Evolutionary conservation across 108 stramenopile species (phyloP), one percentile per base, ranked within the genome.

Genomic region (Cylindrotheca closterium): DNA sequence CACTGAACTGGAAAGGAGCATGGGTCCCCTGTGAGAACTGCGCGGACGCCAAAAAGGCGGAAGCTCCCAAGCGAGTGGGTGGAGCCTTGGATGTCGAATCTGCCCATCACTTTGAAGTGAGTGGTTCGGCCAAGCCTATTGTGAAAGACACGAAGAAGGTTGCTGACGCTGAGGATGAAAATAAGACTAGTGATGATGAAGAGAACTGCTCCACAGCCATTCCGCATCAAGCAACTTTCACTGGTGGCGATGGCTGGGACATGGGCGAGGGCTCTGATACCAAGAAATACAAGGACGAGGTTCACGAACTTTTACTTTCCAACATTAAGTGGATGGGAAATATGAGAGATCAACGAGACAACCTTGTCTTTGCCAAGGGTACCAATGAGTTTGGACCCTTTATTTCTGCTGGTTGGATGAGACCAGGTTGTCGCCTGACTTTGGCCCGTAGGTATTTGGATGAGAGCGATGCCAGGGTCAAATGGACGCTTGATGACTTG

Each of bases 361-460:
- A 71, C 46, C 47, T 83, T 4, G 63, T 80, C 19, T 78, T 81
- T 48, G 85, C 82, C 42, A 52, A 66, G 24, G 85, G 85, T 0
- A 60, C 64, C 0, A 82, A 86, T 58, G 75, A 75, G 45, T 77
- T 71, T 61, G 85, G 81, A 23, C 34, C 55, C 18, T 86, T 86
- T 47, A 63, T 83, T 17, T 79, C 77, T 19, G 82, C 70, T 3
- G 85, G 85, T 26, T 86, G 79, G 77, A 60, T 81, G 48, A 59
- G 82, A 8, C 79, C 82, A 23, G 85, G 85, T 10, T 81, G 80
- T 56, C 73, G 85, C 18, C 55, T 82, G 4, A 83, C 85, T 0
- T 47, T 86, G 46, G 85, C 70, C 17, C 75, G 85, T 30, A 73
- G 85, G n/a, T 86, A 86, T 30, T 22, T 86, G 30, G 62, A 75